Conservation (phyloP, 2,329 filamentous ascomycete genomes). For the Aphanoascus verrucosus region DNA sequence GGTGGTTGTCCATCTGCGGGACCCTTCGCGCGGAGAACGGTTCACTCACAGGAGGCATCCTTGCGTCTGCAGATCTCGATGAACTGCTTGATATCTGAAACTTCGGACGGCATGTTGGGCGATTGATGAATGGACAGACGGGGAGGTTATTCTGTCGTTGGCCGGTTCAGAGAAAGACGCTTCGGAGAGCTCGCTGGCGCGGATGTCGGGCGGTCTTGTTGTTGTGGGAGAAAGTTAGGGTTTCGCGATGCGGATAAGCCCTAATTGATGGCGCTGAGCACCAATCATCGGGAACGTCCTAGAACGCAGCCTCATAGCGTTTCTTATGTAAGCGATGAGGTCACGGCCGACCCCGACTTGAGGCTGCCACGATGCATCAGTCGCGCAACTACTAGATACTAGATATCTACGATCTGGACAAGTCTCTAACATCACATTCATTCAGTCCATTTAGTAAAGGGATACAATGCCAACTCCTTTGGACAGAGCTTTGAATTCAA, state of each 20-base stretch:
- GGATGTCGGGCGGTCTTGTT: neutral
- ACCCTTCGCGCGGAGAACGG: neutral
- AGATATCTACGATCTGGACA: neutral
- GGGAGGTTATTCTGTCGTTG: neutral
- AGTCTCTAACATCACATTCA: slow-evolving; percentile 16
- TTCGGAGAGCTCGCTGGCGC: slow-evolving; percentile 17
- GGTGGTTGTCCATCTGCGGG: neutral
- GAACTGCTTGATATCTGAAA: slow-evolving; percentile 99
- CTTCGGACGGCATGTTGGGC: slow-evolving; percentile 89
- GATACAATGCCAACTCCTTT: slow-evolving; percentile 55
- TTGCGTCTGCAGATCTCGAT: slow-evolving; percentile 99
- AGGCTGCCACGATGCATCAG: neutral
- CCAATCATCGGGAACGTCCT: neutral
- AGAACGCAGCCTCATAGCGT: neutral
- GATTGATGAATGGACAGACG: slow-evolving; percentile 4
- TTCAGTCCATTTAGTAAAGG: slow-evolving; percentile 16
- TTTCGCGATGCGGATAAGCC: slow-evolving; percentile 18
- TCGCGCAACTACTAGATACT: neutral
- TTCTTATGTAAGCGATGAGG: neutral
- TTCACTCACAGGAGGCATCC: slow-evolving; percentile 91
- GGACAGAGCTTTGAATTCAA: slow-evolving; percentile 59
- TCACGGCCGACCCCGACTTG: neutral
- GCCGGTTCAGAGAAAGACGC: neutral
- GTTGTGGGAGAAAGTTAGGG: slow-evolving; percentile 20
- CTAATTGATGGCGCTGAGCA: slow-evolving; percentile 8